Percentiles rank a stretch among this genome's conserved stretches.
Conservation (phyloP, 1,284 basidiomycete species). For the Psilocybe mexicana region DNA sequence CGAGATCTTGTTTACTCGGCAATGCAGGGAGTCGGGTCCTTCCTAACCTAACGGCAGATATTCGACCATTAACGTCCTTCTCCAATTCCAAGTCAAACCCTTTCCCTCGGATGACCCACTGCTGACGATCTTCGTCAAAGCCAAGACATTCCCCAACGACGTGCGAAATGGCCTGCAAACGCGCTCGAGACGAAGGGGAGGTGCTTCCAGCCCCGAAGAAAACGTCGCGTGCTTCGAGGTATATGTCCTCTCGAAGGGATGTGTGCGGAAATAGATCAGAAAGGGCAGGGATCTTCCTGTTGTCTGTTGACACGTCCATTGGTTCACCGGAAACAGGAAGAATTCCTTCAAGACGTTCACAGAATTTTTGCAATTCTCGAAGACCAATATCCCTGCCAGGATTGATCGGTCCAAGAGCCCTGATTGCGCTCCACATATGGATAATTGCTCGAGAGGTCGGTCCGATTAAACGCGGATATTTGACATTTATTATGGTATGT, state of each 20-base stretch:
- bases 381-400: constrained; percentile 71
- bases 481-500: constrained; percentile 62
- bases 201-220: constrained; percentile 80
- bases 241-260: constrained; percentile 85
- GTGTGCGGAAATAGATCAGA: constrained; percentile 69
- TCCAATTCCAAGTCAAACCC: constrained; percentile 71
- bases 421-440: constrained; percentile 61
- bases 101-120: constrained; percentile 48
- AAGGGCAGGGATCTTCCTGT: constrained; percentile 28
- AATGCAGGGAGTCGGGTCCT: constrained; percentile 54
- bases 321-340: constrained; percentile 50
- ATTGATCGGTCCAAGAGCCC: constrained; percentile 46
- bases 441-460: constrained; percentile 52
- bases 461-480: constrained; percentile 64
- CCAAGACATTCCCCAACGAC: constrained; percentile 67
- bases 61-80: constrained; percentile 62
- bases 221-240: constrained; percentile 88
- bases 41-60: constrained; percentile 57
- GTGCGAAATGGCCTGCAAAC: constrained; percentile 48
- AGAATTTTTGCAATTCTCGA: constrained; percentile 90
- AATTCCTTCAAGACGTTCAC: constrained; percentile 68
- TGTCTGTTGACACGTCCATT: constrained; percentile 40
- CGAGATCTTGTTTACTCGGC: constrained; percentile 36
- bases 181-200: constrained; percentile 53
- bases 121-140: constrained; percentile 45